Evolutionary conservation across 805 yeast genomes (phyloP), one percentile per base, ranked within the genome.

Genomic region (Candida boidinii): DNA sequence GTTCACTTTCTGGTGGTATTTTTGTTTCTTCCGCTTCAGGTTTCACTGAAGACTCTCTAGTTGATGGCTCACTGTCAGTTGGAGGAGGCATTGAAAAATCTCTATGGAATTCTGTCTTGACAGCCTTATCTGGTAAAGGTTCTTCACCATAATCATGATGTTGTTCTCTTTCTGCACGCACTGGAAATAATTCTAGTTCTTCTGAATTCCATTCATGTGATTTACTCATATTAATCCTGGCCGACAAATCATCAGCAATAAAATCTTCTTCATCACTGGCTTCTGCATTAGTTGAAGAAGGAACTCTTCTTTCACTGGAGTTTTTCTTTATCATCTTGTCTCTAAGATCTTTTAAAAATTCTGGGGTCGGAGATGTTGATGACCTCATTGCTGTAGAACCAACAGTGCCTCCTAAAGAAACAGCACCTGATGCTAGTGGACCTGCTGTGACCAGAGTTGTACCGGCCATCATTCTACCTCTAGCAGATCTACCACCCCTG

Each of bases 361-460:
- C 68, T 50, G 37, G 20, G 4, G 37, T 19, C 9, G 17, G 15
- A 51, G 42, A 12, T 54, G 56, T 15, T 44, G 27, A 14, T n/a
- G n/a, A n/a, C n/a, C n/a, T n/a, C n/a, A n/a, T n/a, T n/a, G n/a
- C n/a, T 1, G 29, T 28, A 19, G 37, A 11, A 4, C 34, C 38
- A 4, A 26, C 36, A 4, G 50, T 54, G 8, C 44, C 46, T 4
- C 68, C 68, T 39, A 69, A 44, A 2, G 73, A 57, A 4, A 71
- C 75, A 1, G 71, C 63, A 10, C 86, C 87, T 23, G 79, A 67
- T 6, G 88, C 73, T 35, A 83, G 60, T 0, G 90, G 86, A 13
- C 94, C 94, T 2, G 82, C 63, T 3, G 81, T 68, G 6, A 82
- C 79, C 23, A 81, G 59, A 44, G 76, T 81, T 0, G 88, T 79